Evolutionary conservation across 768 basidiomycete genomes (phyloP).

Genomic region (Phlebiopsis gigantea): DNA sequence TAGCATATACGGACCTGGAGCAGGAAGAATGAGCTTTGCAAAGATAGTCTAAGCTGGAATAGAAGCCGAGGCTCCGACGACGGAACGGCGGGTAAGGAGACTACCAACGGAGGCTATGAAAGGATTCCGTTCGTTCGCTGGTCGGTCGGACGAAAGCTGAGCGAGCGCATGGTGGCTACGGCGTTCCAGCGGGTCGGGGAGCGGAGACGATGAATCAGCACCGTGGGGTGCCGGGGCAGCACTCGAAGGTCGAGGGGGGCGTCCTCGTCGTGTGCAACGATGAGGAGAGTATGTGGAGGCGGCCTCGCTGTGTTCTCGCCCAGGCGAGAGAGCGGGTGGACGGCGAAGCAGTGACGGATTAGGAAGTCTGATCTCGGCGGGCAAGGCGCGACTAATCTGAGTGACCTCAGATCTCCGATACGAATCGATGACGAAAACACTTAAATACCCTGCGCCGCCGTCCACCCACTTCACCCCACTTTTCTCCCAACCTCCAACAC

Average conservation of each 20-base stretch:
- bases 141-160: neutral
- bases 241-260: neutral
- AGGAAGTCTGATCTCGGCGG: slow-evolving; percentile 2
- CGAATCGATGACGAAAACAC: slow-evolving; percentile 5
- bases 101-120: neutral
- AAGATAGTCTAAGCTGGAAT: neutral
- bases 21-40: neutral
- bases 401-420: slow-evolving; percentile 3
- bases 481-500: neutral
- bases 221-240: neutral
- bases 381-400: neutral
- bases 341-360: neutral
- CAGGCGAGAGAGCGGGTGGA: slow-evolving; percentile 2
- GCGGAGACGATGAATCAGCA: neutral
- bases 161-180: neutral
- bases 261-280: no score
- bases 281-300: no score
- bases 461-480: neutral
- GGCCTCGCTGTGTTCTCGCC: neutral
- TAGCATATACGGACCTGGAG: neutral
- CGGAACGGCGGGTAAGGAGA: neutral
- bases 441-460: slow-evolving; percentile 6
- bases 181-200: neutral
- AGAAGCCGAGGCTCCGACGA: neutral
- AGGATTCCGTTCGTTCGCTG: neutral